A percentile compares a stretch with the other conserved stretches of the same genome.
phyloP scores from a whole-genome alignment of 345 rosid genomes.

The Brassica carinata region DNA sequence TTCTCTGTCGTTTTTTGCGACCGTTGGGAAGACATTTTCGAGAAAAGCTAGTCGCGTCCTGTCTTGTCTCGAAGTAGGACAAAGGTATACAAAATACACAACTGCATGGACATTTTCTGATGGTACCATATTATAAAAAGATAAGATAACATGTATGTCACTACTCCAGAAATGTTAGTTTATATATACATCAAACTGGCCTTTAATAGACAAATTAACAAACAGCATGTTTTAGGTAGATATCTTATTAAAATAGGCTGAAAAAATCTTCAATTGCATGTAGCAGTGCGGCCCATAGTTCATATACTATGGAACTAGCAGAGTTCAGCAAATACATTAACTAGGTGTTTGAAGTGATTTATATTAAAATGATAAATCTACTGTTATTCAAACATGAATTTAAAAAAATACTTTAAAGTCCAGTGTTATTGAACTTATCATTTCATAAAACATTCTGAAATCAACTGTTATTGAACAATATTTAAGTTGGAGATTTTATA shows the following conservation, averaged over 20 bases:
- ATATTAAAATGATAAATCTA: too few species aligned
- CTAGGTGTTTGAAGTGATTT: too few species aligned
- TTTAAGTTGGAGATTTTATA: too few species aligned
- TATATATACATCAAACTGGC: not conserved
- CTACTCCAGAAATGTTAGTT: not conserved
- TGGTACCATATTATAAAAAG: not conserved
- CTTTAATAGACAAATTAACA: not conserved
- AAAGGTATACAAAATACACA: not conserved
- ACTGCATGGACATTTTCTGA: slow-evolving; percentile 28
- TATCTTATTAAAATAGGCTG: slow-evolving; percentile 4
- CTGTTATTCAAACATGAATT: too few species aligned
- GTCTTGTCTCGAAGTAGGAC: not conserved
- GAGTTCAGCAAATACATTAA: not conserved
- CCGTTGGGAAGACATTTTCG: not conserved
- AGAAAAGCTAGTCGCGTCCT: not conserved
- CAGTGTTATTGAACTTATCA: too few species aligned
- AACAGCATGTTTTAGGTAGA: slow-evolving; percentile 11
- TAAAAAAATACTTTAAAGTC: too few species aligned
- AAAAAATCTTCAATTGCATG: not conserved
- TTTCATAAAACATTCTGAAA: too few species aligned
- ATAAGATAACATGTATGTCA: slow-evolving; percentile 1
- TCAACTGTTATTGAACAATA: too few species aligned
- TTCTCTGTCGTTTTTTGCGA: slow-evolving; percentile 42
- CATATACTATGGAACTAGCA: not conserved
- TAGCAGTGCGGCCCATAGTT: not conserved